Evolutionary conservation across 495 filamentous ascomycete species (phyloP), one percentile per base, ranked within the genome.

Genomic region (Daldinia concentrica): DNA sequence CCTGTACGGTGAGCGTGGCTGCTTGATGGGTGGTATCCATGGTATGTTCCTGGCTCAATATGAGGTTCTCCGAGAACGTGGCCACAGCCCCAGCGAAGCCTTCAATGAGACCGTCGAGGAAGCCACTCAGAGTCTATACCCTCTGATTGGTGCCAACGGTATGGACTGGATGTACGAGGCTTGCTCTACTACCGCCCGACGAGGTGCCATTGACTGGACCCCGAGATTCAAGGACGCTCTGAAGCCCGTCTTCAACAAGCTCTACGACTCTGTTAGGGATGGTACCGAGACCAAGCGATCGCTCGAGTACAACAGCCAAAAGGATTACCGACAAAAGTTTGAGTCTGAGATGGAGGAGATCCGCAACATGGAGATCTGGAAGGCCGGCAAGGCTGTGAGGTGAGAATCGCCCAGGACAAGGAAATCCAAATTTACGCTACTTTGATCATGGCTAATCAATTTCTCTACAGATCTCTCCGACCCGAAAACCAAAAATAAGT

Each of bases 161-260:
- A 99, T 99, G 95, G 95, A 98, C 87, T 99, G 95, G 93, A 98
- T 99, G 96, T 99, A 97, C 86, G 93, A 94, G 75, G 95, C 95
- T 72, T 99, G 95, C 91, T 98, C 95, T 61, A 98, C 96, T 77
- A 98, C 96, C 43, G 95, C 95, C 76, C 92, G 95, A 79, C 94
- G 95, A 79, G 95, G 95, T 84, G 95, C 95, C 83, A 97, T 99
- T 79, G 95, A 98, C 88, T 99, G 95, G 96, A 95, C 91, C 80
- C 87, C 88, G 79, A 86, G 84, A 74, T 98, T 98, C 92, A 97
- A 96, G 90, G 91, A 93, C 73, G 93, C 90, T 72, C 86, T 98
- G 81, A 98, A 99, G 90, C 95, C 96, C 74, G 90, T 99, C 74
- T 98, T 99, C 89, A 94, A 97, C 84, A 85, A 93, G 73, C 91